A percentile compares a stretch with the other conserved stretches of the same genome.
These are phyloP conservation scores for Avena sativa DNA, from an alignment of 176 grass and related monocot genomes.

Conservation along the genomic window DNA sequence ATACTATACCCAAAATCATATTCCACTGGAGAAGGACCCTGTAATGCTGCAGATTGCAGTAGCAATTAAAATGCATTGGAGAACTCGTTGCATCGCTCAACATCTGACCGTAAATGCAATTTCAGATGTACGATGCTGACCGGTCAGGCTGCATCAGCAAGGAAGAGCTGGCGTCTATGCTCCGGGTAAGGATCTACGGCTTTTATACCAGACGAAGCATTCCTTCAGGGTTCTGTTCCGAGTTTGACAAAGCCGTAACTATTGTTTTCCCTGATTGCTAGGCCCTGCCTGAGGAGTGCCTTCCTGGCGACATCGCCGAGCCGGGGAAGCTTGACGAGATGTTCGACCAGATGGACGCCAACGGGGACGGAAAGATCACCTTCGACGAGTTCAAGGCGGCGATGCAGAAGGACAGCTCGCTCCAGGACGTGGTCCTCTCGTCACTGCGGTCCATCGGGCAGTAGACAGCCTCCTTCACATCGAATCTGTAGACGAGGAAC, in stretches of 20 bases:
- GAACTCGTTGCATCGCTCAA: background rate
- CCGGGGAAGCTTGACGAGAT: slow-evolving; percentile 82
- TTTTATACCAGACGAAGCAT: background rate
- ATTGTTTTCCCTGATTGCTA: background rate
- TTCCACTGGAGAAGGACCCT: background rate
- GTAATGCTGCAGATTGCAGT: background rate
- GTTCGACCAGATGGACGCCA: slow-evolving; percentile 72
- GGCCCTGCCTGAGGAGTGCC: slow-evolving; percentile 76
- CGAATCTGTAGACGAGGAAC: background rate
- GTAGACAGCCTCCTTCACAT: background rate
- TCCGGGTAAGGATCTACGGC: slow-evolving; percentile 52
- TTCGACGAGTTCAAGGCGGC: slow-evolving; percentile 85
- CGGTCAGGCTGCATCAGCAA: slow-evolving; percentile 80
- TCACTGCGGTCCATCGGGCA: slow-evolving; percentile 50
- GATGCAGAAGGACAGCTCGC: slow-evolving; percentile 72
- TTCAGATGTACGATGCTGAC: slow-evolving; percentile 76
- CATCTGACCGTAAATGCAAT: background rate
- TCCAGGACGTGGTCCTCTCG: slow-evolving; percentile 75
- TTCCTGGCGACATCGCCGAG: slow-evolving; percentile 72
- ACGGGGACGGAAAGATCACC: slow-evolving; percentile 67
- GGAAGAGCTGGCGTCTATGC: slow-evolving; percentile 77
- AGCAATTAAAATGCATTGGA: background rate
- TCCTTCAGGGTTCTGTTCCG: background rate
- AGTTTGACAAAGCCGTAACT: background rate
- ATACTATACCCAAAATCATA: background rate